These are phyloP conservation scores for Celoporthe dispersa DNA, from an alignment of 2,329 filamentous ascomycete species.

Conservation along the genomic window DNA sequence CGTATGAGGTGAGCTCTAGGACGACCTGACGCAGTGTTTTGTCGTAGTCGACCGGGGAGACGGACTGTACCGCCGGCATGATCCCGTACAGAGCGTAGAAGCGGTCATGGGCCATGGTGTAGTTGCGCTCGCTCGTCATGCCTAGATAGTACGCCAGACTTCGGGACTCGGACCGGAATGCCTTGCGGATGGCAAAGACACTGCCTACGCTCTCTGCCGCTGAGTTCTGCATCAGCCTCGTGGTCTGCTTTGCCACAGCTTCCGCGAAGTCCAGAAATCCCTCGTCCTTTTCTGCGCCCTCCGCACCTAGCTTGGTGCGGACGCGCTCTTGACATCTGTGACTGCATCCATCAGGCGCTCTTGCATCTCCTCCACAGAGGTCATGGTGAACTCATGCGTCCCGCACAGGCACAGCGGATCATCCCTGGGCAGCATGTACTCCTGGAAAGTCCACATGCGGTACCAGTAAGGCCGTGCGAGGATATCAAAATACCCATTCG, in stretches of 20 bases:
- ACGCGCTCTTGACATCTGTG: not conserved
- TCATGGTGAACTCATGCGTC: not conserved
- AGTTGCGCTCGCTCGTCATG: conserved; percentile 11
- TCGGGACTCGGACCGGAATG: not conserved
- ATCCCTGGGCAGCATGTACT: conserved; percentile 15
- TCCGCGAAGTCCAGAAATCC: not conserved
- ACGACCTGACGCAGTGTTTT: not conserved
- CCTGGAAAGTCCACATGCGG: conserved; percentile 19
- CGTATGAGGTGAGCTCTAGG: conserved; percentile 3
- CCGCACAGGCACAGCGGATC: conserved; percentile 13
- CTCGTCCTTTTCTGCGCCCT: conserved; percentile 1
- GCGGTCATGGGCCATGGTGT: not conserved
- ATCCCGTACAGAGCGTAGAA: conserved; percentile 18
- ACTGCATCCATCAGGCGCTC: not conserved
- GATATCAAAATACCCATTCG: conserved; percentile 8
- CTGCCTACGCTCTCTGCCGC: conserved; percentile 2
- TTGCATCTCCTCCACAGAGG: not conserved
- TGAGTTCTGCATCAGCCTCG: not conserved
- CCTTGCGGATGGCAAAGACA: conserved; percentile 6
- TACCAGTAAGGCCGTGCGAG: conserved; percentile 7
- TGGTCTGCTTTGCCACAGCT: not conserved
- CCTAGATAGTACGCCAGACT: conserved; percentile 11
- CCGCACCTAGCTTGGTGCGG: not conserved
- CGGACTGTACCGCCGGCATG: conserved; percentile 3
- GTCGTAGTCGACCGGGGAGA: conserved; percentile 9